Evolutionary conservation across 2,329 filamentous ascomycete species (phyloP), one percentile per base, ranked within the genome.

Genomic region (Nemania abortiva): DNA sequence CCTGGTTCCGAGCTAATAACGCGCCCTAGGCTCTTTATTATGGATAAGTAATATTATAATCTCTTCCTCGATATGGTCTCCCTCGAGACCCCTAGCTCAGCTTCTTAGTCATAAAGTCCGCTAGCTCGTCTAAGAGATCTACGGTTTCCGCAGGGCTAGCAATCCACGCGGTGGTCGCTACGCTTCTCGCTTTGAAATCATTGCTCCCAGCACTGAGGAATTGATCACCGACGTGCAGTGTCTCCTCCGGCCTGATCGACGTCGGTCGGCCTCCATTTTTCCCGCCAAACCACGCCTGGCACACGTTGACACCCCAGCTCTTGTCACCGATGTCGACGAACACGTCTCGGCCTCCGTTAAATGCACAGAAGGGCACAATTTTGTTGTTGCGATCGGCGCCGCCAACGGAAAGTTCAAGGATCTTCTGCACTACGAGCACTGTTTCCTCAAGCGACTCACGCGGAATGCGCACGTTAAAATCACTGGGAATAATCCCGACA

Each of bases 311-410:
- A 72, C 96, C 96, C 92, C 95, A 97, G 62, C 91, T 94, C 83
- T 99, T 99, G 83, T 99, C 96, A 65, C 96, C 96, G 77, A 99
- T 98, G 79, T 99, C 96, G 63, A 99, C 95, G 81, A 99, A 99
- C 50, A 98, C 94, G 79, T 99, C 96, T 70, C 96, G 95, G 11
- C 96, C 96, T 63, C 95, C 96, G 80, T 99, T 99, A 85, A 99
- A 99, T 24, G 96, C 96, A 79, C 96, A 99, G 78, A 98, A 99
- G 0, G 96, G 96, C 37, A 99, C 83, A 27, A 69, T 75, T 24
- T 72, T 70, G 71, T 74, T 77, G 62, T 71, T 70, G 68, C 70
- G 73, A 63, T 74, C 73, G 74, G 66, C 49, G 60, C 74, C 92
- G 34, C 91, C 91, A 0, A 87, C 83, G 49, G 91, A 93, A 75